Evolutionary conservation across 768 basidiomycete species (phyloP), one percentile per base, ranked within the genome.

Genomic region (Xanthoconium stramineum): DNA sequence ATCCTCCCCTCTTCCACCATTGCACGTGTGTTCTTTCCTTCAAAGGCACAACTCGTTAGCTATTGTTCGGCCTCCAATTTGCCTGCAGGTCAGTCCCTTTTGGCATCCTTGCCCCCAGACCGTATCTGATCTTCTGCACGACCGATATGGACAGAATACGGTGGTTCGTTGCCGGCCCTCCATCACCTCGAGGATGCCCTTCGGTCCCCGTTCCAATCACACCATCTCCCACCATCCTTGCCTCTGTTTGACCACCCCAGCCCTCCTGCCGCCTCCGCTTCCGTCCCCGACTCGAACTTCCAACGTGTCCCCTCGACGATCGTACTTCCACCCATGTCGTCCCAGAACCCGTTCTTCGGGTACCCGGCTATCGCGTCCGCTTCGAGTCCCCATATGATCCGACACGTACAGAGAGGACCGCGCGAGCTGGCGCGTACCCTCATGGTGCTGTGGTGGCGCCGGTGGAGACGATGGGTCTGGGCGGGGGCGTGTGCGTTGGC

Each of bases 311-410:
- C 60, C 39, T 60, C 62, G 36, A 52, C 58, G 44, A 51, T 62
- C 24, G 14, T 24, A 17, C 60, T 83, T 40, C 76, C 84, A 10
- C 77, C 85, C 19, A 82, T 80, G 32, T 89, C 88, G 29, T 65
- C 74, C 37, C 71, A 81, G 39, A 91, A 89, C 59, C 89, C 89
- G 2, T 90, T 85, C 70, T 91, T 82, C 59, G 89, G 89, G 5
- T 90, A 91, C 64, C 86, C 88, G 7, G 76, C 77, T 13, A 33
- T 61, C 39, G 40, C 75, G 6, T 67, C 69, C 61, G 55, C 68
- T 63, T 46, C 64, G 24, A 49, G 46, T 9, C 72, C 78, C 15
- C 72, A 78, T 48, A 69, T 74, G 15, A 75, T 87, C 59, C 78
- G 76, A 37, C 77, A 83, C 66, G 85, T 86, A 38, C 86, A 84